These are phyloP conservation scores for Euphorbia corollata DNA, from an alignment of 441 rosid genomes.

Conservation along the genomic window DNA sequence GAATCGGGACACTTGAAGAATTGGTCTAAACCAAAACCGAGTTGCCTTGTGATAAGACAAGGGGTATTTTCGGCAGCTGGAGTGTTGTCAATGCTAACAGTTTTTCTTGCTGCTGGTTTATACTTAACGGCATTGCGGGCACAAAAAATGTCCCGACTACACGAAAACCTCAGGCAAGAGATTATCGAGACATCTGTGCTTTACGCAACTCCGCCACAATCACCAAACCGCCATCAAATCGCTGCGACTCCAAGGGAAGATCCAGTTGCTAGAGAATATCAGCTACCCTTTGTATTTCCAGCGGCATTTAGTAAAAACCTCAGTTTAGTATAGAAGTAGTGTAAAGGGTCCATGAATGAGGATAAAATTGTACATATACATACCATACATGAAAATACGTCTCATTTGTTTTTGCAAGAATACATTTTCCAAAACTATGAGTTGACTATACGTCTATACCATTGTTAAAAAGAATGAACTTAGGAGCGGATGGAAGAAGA, in stretches of 20 bases:
- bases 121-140: conserved; percentile 61
- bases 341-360: neutral
- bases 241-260: conserved; percentile 49
- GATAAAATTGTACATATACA: neutral
- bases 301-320: conserved; percentile 31
- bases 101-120: conserved; percentile 58
- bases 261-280: conserved; percentile 35
- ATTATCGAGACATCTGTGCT: conserved; percentile 46
- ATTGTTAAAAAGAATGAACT: too few species aligned
- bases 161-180: conserved; percentile 41
- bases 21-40: conserved; percentile 64
- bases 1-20: conserved; percentile 84
- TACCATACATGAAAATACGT: conserved; percentile 1
- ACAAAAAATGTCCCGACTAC: conserved; percentile 46
- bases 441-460: too few species aligned
- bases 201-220: conserved; percentile 62
- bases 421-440: neutral
- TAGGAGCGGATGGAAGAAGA: too few species aligned
- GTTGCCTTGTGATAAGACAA: conserved; percentile 51
- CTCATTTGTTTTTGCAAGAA: conserved; percentile 11
- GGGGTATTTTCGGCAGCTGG: conserved; percentile 84
- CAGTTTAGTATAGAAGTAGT: conserved; percentile 17
- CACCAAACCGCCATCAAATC: conserved; percentile 37
- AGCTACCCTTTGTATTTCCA: conserved; percentile 20
- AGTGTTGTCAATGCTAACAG: conserved; percentile 50